These are phyloP conservation scores for Rubia tinctorum DNA, from an alignment of 305 asterid species.

Conservation along the genomic window DNA sequence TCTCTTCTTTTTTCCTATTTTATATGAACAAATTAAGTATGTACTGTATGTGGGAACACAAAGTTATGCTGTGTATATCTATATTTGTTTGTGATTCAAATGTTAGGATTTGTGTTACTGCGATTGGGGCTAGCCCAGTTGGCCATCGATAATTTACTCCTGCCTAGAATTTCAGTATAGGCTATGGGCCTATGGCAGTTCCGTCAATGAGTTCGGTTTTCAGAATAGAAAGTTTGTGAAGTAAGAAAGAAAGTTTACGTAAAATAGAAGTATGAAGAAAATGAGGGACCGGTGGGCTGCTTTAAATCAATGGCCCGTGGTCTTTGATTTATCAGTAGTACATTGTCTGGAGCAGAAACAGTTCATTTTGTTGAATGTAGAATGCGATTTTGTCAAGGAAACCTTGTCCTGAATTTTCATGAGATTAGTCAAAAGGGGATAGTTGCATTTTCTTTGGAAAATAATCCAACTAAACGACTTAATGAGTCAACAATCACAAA, in stretches of 20 bases:
- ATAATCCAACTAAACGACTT: background rate
- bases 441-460: background rate
- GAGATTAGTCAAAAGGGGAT: background rate
- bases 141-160: background rate
- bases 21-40: background rate
- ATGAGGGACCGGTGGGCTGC: too few species aligned
- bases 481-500: background rate
- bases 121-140: too few species aligned
- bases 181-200: background rate
- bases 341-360: background rate
- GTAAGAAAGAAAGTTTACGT: background rate
- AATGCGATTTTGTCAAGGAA: constrained; percentile 4
- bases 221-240: background rate
- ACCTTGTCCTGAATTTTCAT: background rate
- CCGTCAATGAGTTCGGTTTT: background rate
- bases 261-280: background rate
- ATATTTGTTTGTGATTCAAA: background rate
- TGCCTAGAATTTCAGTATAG: background rate
- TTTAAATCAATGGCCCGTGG: constrained; percentile 5
- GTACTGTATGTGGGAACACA: too few species aligned
- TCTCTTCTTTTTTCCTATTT: background rate
- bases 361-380: constrained; percentile 5
- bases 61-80: background rate
- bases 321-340: background rate
- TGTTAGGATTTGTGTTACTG: background rate